phyloP scores from a whole-genome alignment of 176 grass and related monocot genomes.

The Areca catechu region DNA sequence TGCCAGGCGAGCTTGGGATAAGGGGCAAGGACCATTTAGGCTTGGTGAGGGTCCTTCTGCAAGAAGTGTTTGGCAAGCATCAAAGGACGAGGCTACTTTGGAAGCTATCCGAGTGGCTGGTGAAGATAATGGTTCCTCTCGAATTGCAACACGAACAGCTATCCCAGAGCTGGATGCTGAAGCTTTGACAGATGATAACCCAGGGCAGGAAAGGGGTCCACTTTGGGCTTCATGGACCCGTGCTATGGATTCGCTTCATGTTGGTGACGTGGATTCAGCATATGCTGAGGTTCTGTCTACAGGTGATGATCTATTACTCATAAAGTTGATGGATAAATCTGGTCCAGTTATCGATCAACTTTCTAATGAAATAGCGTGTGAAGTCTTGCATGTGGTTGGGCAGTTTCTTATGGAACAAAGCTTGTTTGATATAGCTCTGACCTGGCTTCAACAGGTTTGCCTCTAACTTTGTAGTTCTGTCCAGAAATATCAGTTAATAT shows the following conservation, averaged over 20 bases:
- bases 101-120: slow-evolving; percentile 94
- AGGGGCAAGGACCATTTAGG: slow-evolving; percentile 64
- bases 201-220: slow-evolving; percentile 59
- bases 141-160: slow-evolving; percentile 34
- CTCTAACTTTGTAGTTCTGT: slow-evolving; percentile 3
- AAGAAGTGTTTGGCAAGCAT: slow-evolving; percentile 92
- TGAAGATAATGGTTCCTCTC: slow-evolving; percentile 80
- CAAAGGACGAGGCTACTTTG: slow-evolving; percentile 92
- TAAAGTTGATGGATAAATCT: slow-evolving; percentile 97
- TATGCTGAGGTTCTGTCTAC: slow-evolving; percentile 78
- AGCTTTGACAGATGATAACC: slow-evolving; percentile 57
- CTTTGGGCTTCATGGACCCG: slow-evolving; percentile 83
- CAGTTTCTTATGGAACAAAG: slow-evolving; percentile 84
- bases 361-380: slow-evolving; percentile 62
- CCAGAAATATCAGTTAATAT: no score
- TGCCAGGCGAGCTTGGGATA: slow-evolving; percentile 72
- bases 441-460: slow-evolving; percentile 90
- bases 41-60: slow-evolving; percentile 94
- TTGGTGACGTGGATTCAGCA: slow-evolving; percentile 67
- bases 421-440: slow-evolving; percentile 82
- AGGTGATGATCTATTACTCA: slow-evolving; percentile 70
- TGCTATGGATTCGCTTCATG: slow-evolving; percentile 79
- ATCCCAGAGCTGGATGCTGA: slow-evolving; percentile 68
- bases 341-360: slow-evolving; percentile 80
- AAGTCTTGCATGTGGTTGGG: slow-evolving; percentile 73